These are phyloP conservation scores for Trypanosoma mega DNA, from an alignment of 208 protist species.

Conservation along the genomic window DNA sequence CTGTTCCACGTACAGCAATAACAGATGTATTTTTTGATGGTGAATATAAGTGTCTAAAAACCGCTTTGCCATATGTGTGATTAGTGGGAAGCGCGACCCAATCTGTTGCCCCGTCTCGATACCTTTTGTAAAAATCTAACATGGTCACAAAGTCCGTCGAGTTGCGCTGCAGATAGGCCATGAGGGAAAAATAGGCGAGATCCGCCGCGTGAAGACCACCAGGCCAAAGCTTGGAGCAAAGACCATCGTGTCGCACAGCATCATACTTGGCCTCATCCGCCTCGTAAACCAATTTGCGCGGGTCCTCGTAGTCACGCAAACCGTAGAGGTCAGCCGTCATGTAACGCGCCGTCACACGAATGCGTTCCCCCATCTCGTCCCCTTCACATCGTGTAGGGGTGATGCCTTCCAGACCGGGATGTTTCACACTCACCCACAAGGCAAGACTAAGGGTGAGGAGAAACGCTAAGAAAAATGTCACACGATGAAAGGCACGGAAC, in stretches of 20 bases:
- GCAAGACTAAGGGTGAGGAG: conserved; percentile 10
- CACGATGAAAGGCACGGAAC: conserved; percentile 18
- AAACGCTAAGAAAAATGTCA: conserved; percentile 8
- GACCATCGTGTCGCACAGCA: neutral
- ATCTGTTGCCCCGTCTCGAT: conserved; percentile 15
- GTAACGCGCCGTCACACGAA: conserved; percentile 19
- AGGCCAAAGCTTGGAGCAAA: conserved; percentile 17
- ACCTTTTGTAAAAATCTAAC: conserved; percentile 24
- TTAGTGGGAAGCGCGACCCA: conserved; percentile 21
- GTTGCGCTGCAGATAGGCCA: conserved; percentile 20
- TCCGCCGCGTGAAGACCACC: conserved; percentile 19
- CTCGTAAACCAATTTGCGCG: conserved; percentile 12
- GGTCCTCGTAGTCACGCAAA: neutral
- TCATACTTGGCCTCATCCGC: conserved; percentile 5
- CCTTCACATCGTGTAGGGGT: conserved; percentile 15
- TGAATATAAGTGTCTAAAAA: conserved; percentile 26
- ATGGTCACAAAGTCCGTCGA: conserved; percentile 17
- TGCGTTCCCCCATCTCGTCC: conserved; percentile 1
- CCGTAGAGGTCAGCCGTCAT: conserved; percentile 23
- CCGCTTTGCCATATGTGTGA: conserved; percentile 20
- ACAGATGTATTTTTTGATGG: conserved; percentile 27
- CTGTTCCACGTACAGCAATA: conserved; percentile 33
- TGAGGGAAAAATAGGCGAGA: conserved; percentile 25
- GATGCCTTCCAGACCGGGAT: conserved; percentile 10
- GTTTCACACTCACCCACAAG: conserved; percentile 19